Conservation (phyloP, 768 basidiomycete genomes). For the Suillus tomentosus region DNA sequence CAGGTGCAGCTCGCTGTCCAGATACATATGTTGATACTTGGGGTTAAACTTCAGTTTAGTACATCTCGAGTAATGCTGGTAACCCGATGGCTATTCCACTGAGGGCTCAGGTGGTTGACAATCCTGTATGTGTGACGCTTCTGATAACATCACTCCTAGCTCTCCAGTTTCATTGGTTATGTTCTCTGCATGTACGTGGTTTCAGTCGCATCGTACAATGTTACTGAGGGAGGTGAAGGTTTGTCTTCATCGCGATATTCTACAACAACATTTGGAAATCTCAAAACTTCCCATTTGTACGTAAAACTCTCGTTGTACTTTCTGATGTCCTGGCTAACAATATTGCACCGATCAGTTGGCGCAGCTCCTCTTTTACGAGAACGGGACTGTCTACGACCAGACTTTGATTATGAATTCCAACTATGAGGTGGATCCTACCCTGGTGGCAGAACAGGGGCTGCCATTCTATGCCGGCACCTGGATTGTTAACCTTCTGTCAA, state of each 20-base stretch:
- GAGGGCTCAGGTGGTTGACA: slow-evolving; percentile 41
- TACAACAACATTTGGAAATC: slow-evolving; percentile 58
- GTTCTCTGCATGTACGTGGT: slow-evolving; percentile 48
- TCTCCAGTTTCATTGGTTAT: slow-evolving; percentile 53
- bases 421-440: slow-evolving; percentile 50
- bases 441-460: slow-evolving; percentile 45
- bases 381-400: slow-evolving; percentile 56
- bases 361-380: slow-evolving; percentile 51
- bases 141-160: slow-evolving; percentile 10
- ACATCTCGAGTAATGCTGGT: slow-evolving; percentile 22
- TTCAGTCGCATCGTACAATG: no score
- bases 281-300: slow-evolving; percentile 60
- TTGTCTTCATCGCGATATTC: slow-evolving; percentile 38
- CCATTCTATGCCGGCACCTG: slow-evolving; percentile 33
- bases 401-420: slow-evolving; percentile 52
- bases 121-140: not conserved
- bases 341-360: not conserved
- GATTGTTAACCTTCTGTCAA: slow-evolving; percentile 22
- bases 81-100: slow-evolving; percentile 56
- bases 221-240: slow-evolving; percentile 14
- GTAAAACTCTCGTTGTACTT: not conserved
- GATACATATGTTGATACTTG: slow-evolving; percentile 33
- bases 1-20: slow-evolving; percentile 31
- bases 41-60: slow-evolving; percentile 45
- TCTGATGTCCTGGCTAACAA: slow-evolving; percentile 15